Percentiles rank a stretch among this genome's conserved stretches.
Conservation (phyloP, 2,329 filamentous ascomycete genomes). For the Colletotrichum sp. region DNA sequence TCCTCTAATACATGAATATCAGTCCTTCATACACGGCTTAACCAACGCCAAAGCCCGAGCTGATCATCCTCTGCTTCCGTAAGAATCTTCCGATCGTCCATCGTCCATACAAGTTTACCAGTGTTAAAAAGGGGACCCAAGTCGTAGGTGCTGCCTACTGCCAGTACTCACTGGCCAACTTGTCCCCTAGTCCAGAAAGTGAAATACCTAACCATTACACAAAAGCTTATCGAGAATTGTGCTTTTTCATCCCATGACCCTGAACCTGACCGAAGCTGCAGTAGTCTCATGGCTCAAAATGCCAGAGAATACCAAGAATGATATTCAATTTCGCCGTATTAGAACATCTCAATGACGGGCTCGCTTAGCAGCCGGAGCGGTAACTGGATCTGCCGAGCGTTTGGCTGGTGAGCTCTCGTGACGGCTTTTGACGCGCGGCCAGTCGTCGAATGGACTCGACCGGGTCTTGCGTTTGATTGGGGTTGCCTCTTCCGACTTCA, state of each 20-base stretch:
- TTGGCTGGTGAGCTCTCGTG: background rate
- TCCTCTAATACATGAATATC: background rate
- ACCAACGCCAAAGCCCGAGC: background rate
- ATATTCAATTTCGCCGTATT: slow-evolving; percentile 1
- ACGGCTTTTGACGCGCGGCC: slow-evolving; percentile 69
- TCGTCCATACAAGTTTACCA: background rate
- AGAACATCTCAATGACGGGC: slow-evolving; percentile 31
- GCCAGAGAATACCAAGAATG: background rate
- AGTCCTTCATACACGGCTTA: slow-evolving; percentile 7
- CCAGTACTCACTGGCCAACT: background rate
- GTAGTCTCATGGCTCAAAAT: background rate
- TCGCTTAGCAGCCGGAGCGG: slow-evolving; percentile 37
- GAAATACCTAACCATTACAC: slow-evolving; percentile 17
- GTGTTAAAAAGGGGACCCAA: background rate
- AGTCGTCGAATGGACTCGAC: slow-evolving; percentile 69
- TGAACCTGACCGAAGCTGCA: background rate
- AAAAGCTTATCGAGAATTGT: slow-evolving; percentile 19
- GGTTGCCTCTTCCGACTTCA: slow-evolving; percentile 49
- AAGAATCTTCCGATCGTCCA: background rate
- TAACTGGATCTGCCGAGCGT: slow-evolving; percentile 25
- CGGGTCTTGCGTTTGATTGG: slow-evolving; percentile 44
- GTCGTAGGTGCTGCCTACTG: background rate
- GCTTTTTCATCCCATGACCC: background rate
- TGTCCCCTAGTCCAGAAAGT: slow-evolving; percentile 2
- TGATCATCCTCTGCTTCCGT: background rate